Conservation (phyloP, 2,329 filamentous ascomycete species). For the Colletotrichum nymphaeae region DNA sequence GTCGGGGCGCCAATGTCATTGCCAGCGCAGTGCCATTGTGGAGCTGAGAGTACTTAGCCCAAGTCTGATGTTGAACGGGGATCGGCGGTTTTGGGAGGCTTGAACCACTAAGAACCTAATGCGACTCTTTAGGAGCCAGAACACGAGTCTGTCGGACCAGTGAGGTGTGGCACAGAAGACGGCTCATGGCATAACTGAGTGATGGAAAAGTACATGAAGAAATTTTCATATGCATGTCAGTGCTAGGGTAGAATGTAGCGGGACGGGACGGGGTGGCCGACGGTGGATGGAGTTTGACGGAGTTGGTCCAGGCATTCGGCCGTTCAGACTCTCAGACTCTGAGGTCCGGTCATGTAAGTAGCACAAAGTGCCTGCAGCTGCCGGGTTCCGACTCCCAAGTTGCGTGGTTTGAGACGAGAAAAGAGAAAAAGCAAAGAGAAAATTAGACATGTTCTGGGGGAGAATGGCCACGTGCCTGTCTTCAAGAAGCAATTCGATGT, state of each 20-base stretch:
- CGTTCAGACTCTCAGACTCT: too few species aligned
- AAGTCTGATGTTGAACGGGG: conserved; percentile 6
- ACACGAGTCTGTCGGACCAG: neutral
- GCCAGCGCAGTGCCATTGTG: neutral
- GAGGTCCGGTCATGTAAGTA: neutral
- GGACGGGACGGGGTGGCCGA: conserved; percentile 15
- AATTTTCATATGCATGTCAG: conserved; percentile 9
- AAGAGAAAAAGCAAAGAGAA: neutral
- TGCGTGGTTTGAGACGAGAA: neutral
- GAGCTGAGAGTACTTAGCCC: neutral
- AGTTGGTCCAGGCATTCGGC: conserved; percentile 9
- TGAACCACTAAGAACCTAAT: neutral
- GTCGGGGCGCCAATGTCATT: neutral
- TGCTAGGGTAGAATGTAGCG: neutral
- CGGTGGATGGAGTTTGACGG: neutral
- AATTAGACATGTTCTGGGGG: neutral
- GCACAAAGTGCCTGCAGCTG: neutral
- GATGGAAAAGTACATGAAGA: conserved; percentile 8
- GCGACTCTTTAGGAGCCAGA: conserved; percentile 2
- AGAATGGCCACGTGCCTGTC: conserved; percentile 9
- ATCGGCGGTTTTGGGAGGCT: neutral
- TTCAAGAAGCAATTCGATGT: conserved; percentile 6
- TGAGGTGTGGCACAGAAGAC: neutral
- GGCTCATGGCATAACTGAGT: neutral
- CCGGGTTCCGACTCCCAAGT: conserved; percentile 5